These are phyloP conservation scores for Aspergillus bertholletiae DNA, from an alignment of 495 filamentous ascomycete species.

Conservation along the genomic window DNA sequence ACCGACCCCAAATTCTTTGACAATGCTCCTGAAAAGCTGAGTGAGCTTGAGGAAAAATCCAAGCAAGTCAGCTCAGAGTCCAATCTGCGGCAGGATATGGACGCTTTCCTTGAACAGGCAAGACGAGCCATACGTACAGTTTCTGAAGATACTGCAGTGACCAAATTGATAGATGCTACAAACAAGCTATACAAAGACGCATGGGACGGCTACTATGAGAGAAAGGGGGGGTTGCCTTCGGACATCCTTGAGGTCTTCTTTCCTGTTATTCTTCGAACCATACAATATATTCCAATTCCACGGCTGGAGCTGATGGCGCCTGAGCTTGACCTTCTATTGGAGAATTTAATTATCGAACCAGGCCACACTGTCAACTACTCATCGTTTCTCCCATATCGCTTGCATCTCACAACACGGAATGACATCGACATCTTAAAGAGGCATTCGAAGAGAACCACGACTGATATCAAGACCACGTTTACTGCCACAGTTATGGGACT, in stretches of 20 bases:
- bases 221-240: constrained; percentile 65
- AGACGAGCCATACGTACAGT: constrained; percentile 65
- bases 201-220: constrained; percentile 53
- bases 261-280: constrained; percentile 66
- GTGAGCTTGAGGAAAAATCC: constrained; percentile 66
- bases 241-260: constrained; percentile 77
- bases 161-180: constrained; percentile 61
- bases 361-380: constrained; percentile 79
- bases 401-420: constrained; percentile 78
- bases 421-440: constrained; percentile 82
- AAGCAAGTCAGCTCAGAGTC: constrained; percentile 60
- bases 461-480: constrained; percentile 63
- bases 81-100: constrained; percentile 66
- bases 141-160: constrained; percentile 63
- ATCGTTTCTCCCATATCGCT: constrained; percentile 83
- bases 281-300: constrained; percentile 87
- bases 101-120: constrained; percentile 65
- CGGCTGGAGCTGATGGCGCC: constrained; percentile 81
- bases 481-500: constrained; percentile 76
- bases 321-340: constrained; percentile 77
- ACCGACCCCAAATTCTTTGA: constrained; percentile 83
- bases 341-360: constrained; percentile 88
- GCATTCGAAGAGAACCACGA: constrained; percentile 62
- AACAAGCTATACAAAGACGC: constrained; percentile 62
- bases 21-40: constrained; percentile 63